These are phyloP conservation scores for Capsicum baccatum DNA, from an alignment of 257 asterid species.

Conservation along the genomic window DNA sequence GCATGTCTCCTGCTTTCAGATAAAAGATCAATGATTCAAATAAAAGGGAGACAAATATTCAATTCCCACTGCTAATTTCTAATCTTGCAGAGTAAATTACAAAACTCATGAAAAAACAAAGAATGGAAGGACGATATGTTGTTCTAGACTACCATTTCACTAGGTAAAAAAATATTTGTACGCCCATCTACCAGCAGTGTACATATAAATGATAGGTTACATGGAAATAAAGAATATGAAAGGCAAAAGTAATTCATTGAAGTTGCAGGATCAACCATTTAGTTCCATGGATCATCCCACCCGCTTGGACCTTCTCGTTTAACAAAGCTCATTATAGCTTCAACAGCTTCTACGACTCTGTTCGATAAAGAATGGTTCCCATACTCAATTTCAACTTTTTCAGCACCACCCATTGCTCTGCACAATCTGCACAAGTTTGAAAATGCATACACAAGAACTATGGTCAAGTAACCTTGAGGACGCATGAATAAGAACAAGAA, in stretches of 20 bases:
- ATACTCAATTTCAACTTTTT: slow-evolving; percentile 68
- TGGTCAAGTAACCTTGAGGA: slow-evolving; percentile 8
- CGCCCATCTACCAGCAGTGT: background rate
- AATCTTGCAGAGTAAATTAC: slow-evolving; percentile 1
- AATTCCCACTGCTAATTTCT: background rate
- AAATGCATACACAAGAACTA: background rate
- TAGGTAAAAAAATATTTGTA: background rate
- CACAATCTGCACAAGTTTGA: slow-evolving; percentile 58
- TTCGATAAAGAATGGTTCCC: slow-evolving; percentile 82
- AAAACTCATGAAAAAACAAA: slow-evolving; percentile 18
- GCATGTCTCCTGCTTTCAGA: background rate
- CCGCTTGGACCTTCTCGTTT: slow-evolving; percentile 85
- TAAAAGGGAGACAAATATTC: background rate
- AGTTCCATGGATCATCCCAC: slow-evolving; percentile 94
- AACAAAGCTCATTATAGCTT: slow-evolving; percentile 63
- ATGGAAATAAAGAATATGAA: slow-evolving; percentile 24
- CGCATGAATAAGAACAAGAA: background rate
- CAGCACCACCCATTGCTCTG: slow-evolving; percentile 86
- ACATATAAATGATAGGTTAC: slow-evolving; percentile 14
- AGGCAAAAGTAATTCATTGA: background rate
- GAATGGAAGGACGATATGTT: background rate
- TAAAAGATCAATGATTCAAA: background rate
- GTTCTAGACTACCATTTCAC: slow-evolving; percentile 16
- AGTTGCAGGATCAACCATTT: slow-evolving; percentile 26
- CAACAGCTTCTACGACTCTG: slow-evolving; percentile 70